These are phyloP conservation scores for Globisporangium apiculatum DNA, from an alignment of 352 stramenopile species.

Conservation along the genomic window DNA sequence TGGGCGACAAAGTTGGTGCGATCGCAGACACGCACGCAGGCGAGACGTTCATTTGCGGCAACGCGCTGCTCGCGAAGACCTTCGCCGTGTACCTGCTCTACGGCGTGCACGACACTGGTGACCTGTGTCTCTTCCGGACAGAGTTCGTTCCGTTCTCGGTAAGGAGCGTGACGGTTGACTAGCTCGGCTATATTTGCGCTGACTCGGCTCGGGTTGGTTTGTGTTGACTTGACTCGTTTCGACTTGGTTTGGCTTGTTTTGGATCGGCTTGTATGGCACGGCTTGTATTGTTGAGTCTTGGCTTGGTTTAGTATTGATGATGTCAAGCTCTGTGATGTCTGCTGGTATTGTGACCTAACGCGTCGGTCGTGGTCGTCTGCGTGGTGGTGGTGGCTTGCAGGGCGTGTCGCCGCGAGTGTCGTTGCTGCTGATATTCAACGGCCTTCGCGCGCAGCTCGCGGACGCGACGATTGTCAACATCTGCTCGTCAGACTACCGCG, in stretches of 20 bases:
- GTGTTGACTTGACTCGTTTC: neutral
- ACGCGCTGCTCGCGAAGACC: constrained; percentile 46
- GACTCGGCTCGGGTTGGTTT: no score
- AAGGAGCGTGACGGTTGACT: neutral
- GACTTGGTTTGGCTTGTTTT: neutral
- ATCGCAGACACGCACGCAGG: constrained; percentile 55
- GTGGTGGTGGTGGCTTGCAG: constrained; percentile 14
- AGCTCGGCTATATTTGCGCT: no score
- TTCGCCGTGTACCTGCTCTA: constrained; percentile 66
- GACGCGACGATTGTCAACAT: constrained; percentile 49
- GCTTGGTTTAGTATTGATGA: no score
- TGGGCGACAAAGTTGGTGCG: constrained; percentile 42
- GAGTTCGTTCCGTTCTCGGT: constrained; percentile 73
- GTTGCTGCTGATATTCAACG: constrained; percentile 40
- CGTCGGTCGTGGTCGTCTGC: neutral
- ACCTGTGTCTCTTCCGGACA: constrained; percentile 62
- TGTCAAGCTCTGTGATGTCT: neutral
- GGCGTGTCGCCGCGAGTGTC: constrained; percentile 49
- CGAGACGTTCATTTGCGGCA: constrained; percentile 60
- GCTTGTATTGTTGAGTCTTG: no score
- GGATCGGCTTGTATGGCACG: neutral
- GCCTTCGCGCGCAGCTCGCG: constrained; percentile 37
- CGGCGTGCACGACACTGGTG: constrained; percentile 54
- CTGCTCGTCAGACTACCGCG: constrained; percentile 60
- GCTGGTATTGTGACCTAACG: neutral